These are phyloP conservation scores for Cinnamomum micranthum DNA, from an alignment of 164 flowering plant genomes.

Conservation along the genomic window DNA sequence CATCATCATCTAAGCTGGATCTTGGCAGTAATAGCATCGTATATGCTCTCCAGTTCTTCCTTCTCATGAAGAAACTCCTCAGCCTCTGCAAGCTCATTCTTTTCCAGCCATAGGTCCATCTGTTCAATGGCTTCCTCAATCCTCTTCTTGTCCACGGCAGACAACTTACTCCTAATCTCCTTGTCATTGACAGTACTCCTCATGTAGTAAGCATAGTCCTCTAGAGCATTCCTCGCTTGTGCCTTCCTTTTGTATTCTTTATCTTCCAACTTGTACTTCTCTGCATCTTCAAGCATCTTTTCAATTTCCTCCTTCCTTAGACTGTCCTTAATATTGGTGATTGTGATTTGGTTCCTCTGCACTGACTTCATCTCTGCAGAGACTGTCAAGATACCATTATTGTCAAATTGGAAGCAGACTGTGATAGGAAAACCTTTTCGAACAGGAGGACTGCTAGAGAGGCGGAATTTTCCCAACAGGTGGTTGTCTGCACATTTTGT, in stretches of 20 bases:
- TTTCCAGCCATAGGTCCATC: background rate
- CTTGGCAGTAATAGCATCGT: background rate
- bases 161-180: background rate
- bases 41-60: background rate
- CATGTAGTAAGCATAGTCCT: background rate
- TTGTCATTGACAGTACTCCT: background rate
- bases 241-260: background rate
- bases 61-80: background rate
- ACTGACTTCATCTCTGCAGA: background rate
- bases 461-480: background rate
- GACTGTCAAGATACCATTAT: background rate
- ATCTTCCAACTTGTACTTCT: background rate
- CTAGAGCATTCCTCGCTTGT: background rate
- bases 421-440: background rate
- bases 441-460: background rate
- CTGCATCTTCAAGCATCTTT: background rate
- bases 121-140: background rate
- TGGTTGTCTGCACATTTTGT: background rate
- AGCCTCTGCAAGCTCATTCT: background rate
- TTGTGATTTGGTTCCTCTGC: background rate
- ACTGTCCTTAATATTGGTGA: background rate
- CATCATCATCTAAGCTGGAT: background rate
- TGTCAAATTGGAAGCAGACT: background rate
- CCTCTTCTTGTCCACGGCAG: background rate
- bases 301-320: slow-evolving; percentile 1